Evolutionary conservation across 2,329 filamentous ascomycete genomes (phyloP), one percentile per base, ranked within the genome.

Genomic region (Pestalotiopsis sp.): DNA sequence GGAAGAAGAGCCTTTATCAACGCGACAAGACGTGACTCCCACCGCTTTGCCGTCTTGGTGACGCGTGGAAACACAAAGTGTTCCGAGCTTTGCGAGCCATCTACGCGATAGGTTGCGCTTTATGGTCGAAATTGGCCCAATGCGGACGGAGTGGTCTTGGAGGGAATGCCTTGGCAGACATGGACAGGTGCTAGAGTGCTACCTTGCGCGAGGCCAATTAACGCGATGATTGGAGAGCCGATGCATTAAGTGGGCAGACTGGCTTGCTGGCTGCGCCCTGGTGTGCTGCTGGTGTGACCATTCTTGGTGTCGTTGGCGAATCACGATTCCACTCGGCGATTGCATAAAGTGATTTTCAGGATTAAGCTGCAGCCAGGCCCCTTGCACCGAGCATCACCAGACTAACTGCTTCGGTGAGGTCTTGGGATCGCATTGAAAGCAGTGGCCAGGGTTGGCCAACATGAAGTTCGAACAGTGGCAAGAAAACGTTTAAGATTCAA

Each of bases 221-320:
- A 78, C 76, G 77, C 72, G 75, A 77, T 70, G 65, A 78, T 78
- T 78, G 76, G 76, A 36, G 65, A 23, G 63, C 67, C 64, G 38
- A 41, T 67, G 69, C 67, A 69, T 52, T 9, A n/a, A 52, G 45
- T 52, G 45, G 45, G 20, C 20, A 52, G 20, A n/a, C 45, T 52
- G 45, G 17, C 45, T 52, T n/a, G 17, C 45, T 52, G 45, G 17
- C 45, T 52, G 45, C 45, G 70, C 69, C 72, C 68, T 63, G 65
- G 64, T 23, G 49, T 63, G 60, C 52, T 66, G 60, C 52, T 70
- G 61, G 71, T 72, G 73, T 73, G 71, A 75, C 67, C 20, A 58
- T 68, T 49, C 71, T 65, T 52, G 45, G 45, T 52, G 45, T 52
- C 20, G n/a, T 52, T 41, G 68, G 61, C 70, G 69, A 73, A 72